phyloP scores from a whole-genome alignment of 2,329 filamentous ascomycete species.

The Ophiosphaerella korrae region DNA sequence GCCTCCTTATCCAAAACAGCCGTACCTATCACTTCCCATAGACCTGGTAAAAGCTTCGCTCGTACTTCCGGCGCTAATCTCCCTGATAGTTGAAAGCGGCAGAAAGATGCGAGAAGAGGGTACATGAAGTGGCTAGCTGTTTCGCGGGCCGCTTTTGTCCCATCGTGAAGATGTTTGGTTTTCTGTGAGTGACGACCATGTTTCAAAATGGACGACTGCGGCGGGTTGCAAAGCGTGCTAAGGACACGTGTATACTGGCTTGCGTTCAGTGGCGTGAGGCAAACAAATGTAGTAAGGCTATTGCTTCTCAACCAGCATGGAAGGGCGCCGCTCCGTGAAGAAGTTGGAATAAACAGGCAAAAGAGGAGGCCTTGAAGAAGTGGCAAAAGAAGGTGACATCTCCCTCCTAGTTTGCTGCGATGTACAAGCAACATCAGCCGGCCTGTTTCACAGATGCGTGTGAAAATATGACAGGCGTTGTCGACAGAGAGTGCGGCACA shows the following conservation, averaged over 20 bases:
- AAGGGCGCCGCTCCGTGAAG: slow-evolving; percentile 29
- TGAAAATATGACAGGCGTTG: slow-evolving; percentile 53
- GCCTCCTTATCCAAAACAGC: slow-evolving; percentile 37
- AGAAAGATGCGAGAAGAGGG: slow-evolving; percentile 63
- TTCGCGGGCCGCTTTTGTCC: slow-evolving; percentile 63
- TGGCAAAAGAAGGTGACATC: slow-evolving; percentile 63
- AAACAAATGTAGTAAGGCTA: slow-evolving; percentile 8
- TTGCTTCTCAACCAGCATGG: slow-evolving; percentile 39
- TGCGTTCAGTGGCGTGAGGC: slow-evolving; percentile 52
- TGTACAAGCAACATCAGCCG: slow-evolving; percentile 62
- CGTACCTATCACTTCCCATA: slow-evolving; percentile 47
- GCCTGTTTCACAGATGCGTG: slow-evolving; percentile 60
- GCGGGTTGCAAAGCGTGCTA: slow-evolving; percentile 66
- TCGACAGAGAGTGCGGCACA: slow-evolving; percentile 32
- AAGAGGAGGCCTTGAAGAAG: slow-evolving; percentile 61
- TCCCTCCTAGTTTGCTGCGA: slow-evolving; percentile 62
- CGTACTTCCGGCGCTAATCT: slow-evolving; percentile 59
- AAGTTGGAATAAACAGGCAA: slow-evolving; percentile 59
- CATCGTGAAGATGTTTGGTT: slow-evolving; percentile 58
- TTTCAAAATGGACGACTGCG: slow-evolving; percentile 59
- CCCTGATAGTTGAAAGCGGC: slow-evolving; percentile 56
- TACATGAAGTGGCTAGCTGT: slow-evolving; percentile 63
- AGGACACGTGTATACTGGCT: slow-evolving; percentile 60
- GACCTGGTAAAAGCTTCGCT: slow-evolving; percentile 62
- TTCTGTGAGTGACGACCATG: slow-evolving; percentile 40